Base-by-base conservation (phyloP, 192 early-diverging fungal genomes). In the Chytriomyces hyalinus region DNA sequence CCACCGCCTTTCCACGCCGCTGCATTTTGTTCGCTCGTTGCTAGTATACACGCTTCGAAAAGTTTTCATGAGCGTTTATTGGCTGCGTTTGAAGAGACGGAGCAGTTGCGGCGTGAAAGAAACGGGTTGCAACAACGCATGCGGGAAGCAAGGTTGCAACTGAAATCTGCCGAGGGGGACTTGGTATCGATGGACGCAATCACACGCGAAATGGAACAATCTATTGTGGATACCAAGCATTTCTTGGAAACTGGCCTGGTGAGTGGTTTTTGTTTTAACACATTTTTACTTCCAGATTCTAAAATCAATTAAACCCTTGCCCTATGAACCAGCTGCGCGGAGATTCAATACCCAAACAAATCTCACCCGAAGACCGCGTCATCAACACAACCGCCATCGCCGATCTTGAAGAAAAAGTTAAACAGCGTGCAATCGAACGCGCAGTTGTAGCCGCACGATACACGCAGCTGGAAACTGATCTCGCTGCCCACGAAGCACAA, bases 1-100 rank as follows among this genome's bases (percentile, higher is more conserved):
- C 76, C 76, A 8, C 47, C 76, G 49, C 76, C 65, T 9, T 68
- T 77, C 46, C 76, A 77, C 46, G 76, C 57, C 4, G 59, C 65
- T 11, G 76, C 67, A 13, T 49, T 77, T 9, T 48, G 50, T 7
- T 67, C 59, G 2, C 76, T 77, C 8, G 57, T 68, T 11, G 47
- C 22, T 15, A 46, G 43, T 36, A n/a, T 22, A 6, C 59, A 61
- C 10, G 76, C 66, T 28, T 22, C 73, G 22, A 59, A 70, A 47
- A 20, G 15, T 3, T 77, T 77, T 24, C 48, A 61, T 36, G 53
- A 57, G 44, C 13, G 17, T 6, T 5, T 70, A 53, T 28, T 70
- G 59, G 10, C 24, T 2, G 17, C 15, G 9, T 7, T 51, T 49
- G 67, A 69, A 26, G 76, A 77, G 49, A 11, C 44, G n/a, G 76